Base-by-base conservation (phyloP, 352 stramenopile genomes). In the Pythium apleroticum region DNA sequence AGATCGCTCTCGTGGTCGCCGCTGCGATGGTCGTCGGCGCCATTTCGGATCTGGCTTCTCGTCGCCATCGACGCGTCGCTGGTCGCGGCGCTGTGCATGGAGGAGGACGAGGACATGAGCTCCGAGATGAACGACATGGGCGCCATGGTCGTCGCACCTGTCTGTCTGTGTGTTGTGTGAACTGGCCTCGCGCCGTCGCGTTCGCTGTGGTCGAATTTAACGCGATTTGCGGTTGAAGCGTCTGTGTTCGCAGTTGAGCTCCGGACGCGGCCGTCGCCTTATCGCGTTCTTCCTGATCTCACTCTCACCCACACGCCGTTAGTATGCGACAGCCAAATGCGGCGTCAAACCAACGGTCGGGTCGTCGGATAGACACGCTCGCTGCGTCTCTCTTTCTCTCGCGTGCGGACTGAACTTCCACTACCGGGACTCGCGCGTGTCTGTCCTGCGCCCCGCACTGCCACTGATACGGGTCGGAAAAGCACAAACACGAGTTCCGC, bases 91-190 rank as follows among this genome's bases (percentile, higher is more conserved):
- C 33, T 43, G 43, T 41, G 43, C 45, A 28, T 49, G 8, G 65
- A 61, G 19, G 64, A 66, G 22, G 72, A 72, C 48, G 71, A 71
- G 61, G 63, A 54, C 74, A 88, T 81, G 57, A 88, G 73, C 76
- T 80, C 75, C 33, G 78, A 81, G 55, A 88, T 75, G 66, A 88
- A 88, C 60, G 78, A 72, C 55, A 68, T 85, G 60, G 78, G 76
- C 68, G 78, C 65, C 78, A 88, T 88, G 33, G 30, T 65, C 41
- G 41, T 49, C 41, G 41, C 41, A 49, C 41, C 41, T 49, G 41
- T 22, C 19, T 46, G 37, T 20, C 0, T 46, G n/a, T 15, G 39
- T 24, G 15, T 24, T 20, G 4, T 17, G 12, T 17, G 20, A 28
- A 24, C 41, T 15, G 19, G 37, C 17, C 17, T 46, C 17, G 14